Evolutionary conservation across 495 filamentous ascomycete species (phyloP).

Genomic region (Penicillium bovifimosum): DNA sequence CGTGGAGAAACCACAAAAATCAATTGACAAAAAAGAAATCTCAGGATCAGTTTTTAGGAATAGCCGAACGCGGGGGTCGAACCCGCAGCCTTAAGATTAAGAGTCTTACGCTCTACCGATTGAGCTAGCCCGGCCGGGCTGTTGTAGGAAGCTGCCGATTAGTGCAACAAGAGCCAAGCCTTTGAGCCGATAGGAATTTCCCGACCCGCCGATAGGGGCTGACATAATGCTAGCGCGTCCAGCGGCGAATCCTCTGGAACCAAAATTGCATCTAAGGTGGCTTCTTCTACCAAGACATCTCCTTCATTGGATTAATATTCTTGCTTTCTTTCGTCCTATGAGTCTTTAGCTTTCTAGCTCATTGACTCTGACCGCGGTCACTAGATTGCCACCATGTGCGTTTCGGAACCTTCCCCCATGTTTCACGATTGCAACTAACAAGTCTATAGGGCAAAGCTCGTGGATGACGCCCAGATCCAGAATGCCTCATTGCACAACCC

Average conservation of each 20-base stretch:
- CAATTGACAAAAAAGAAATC: constrained; percentile 16
- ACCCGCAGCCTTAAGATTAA: constrained; percentile 59
- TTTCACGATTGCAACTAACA: constrained; percentile 17
- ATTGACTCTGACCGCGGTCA: constrained; percentile 35
- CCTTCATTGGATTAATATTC: constrained; percentile 9
- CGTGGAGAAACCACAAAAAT: too few species aligned
- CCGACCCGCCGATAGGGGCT: not conserved
- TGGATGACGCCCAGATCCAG: constrained; percentile 85
- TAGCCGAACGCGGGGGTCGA: constrained; percentile 54
- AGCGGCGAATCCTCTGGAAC: constrained; percentile 35
- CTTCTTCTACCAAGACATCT: constrained; percentile 30
- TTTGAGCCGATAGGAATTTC: too few species aligned
- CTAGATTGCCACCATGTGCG: constrained; percentile 36
- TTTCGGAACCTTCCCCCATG: constrained; percentile 5
- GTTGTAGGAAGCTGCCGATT: not conserved
- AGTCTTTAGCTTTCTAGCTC: constrained; percentile 21
- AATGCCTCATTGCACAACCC: constrained; percentile 84
- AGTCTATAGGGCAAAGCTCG: constrained; percentile 61
- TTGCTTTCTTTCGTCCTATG: constrained; percentile 23
- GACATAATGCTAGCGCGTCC: constrained; percentile 15
- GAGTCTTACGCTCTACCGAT: constrained; percentile 57
- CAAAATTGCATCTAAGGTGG: constrained; percentile 38
- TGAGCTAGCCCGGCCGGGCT: constrained; percentile 48
- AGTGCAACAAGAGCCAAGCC: not conserved
- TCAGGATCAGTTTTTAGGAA: constrained; percentile 16